These are phyloP conservation scores for Chaetoceros muelleri DNA, from an alignment of 108 stramenopile genomes.

Conservation along the genomic window DNA sequence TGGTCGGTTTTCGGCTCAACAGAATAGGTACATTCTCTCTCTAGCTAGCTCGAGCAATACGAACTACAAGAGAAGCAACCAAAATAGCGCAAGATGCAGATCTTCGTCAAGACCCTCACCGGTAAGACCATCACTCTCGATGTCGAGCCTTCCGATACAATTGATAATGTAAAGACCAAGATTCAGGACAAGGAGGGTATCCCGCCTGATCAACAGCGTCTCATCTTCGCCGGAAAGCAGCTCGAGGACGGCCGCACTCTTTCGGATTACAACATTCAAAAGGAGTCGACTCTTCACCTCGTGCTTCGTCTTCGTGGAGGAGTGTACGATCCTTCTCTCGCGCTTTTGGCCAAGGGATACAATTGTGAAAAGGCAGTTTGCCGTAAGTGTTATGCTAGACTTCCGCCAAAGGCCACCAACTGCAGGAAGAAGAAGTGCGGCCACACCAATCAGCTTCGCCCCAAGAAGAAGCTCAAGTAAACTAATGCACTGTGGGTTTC, in stretches of 20 bases:
- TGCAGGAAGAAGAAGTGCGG: conserved; percentile 99
- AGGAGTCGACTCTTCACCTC: conserved; percentile 92
- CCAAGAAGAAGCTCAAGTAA: conserved; percentile 99
- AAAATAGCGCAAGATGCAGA: conserved; percentile 95
- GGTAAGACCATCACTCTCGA: conserved; percentile 99
- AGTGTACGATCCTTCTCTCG: conserved; percentile 96
- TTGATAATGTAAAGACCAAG: conserved; percentile 98
- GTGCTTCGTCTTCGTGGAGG: conserved; percentile 91
- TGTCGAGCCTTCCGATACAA: conserved; percentile 96
- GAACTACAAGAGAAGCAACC: no score
- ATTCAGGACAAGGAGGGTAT: conserved; percentile 99
- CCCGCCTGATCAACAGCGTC: conserved; percentile 95
- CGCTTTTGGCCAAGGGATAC: conserved; percentile 95
- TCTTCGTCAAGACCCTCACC: conserved; percentile 97
- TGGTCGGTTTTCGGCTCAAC: no score
- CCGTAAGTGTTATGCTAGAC: conserved; percentile 99
- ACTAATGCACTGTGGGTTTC: no score
- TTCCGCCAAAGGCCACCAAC: conserved; percentile 98
- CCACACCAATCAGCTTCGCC: conserved; percentile 97
- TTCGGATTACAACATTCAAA: conserved; percentile 98
- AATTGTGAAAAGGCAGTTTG: conserved; percentile 99
- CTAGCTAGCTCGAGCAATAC: no score
- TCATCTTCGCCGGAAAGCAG: conserved; percentile 99
- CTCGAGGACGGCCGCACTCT: conserved; percentile 99
- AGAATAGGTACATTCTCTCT: no score